Conservation (phyloP, 2,329 filamentous ascomycete species). For the Dactylellina sp. region DNA sequence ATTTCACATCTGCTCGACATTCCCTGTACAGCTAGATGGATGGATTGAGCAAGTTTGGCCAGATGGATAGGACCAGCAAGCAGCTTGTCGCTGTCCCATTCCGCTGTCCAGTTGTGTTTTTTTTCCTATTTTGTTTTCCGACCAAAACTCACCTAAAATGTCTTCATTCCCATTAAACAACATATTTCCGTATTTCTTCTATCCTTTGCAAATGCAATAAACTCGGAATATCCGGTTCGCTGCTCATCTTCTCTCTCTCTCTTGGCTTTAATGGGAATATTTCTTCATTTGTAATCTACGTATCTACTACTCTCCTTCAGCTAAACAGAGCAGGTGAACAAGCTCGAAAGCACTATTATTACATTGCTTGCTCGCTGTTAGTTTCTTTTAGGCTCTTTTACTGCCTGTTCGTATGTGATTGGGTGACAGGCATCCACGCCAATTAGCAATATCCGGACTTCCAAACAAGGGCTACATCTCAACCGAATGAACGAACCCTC, state of each 20-base stretch:
- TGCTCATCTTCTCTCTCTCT: slow-evolving; percentile 16
- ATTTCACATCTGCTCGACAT: slow-evolving; percentile 52
- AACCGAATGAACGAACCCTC: slow-evolving; percentile 31
- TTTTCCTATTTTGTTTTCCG: slow-evolving; percentile 13
- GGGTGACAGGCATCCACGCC: slow-evolving; percentile 57
- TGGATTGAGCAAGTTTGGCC: slow-evolving; percentile 2
- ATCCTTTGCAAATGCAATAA: neutral
- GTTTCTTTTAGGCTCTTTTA: slow-evolving; percentile 45
- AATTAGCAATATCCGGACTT: slow-evolving; percentile 45
- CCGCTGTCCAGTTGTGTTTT: slow-evolving; percentile 18
- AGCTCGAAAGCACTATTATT: slow-evolving; percentile 20
- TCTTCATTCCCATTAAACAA: slow-evolving; percentile 9
- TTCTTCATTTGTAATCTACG: slow-evolving; percentile 15
- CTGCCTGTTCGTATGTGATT: slow-evolving; percentile 51
- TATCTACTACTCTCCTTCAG: slow-evolving; percentile 3
- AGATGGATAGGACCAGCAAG: slow-evolving; percentile 24
- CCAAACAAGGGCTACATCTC: slow-evolving; percentile 47
- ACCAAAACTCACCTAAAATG: slow-evolving; percentile 35
- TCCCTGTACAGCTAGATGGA: slow-evolving; percentile 43
- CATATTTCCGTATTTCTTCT: slow-evolving; percentile 29
- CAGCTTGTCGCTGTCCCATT: slow-evolving; percentile 40
- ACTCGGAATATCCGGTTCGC: no score
- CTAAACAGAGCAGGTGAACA: slow-evolving; percentile 49
- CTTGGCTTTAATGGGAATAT: neutral
- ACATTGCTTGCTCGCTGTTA: slow-evolving; percentile 21